Percentiles rank a stretch among this genome's conserved stretches.
Conservation (phyloP, 768 basidiomycete genomes). For the Amanita muscaria region DNA sequence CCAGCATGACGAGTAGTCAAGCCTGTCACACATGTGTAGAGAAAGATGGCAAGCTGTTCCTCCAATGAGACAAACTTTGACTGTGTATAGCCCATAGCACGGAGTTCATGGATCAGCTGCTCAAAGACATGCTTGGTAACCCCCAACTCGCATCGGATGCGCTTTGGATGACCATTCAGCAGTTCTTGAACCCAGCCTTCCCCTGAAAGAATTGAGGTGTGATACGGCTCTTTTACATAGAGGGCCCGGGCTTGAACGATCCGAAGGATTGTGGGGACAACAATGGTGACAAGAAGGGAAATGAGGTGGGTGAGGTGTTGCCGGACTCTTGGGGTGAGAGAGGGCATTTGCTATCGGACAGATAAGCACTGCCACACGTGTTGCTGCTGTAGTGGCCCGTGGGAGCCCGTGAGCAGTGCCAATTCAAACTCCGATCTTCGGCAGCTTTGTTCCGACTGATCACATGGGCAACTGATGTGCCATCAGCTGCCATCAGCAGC, state of each 20-base stretch:
- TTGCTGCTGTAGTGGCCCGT: no score
- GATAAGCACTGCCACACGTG: no score
- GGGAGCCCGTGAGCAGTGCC: background rate
- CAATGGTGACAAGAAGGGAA: background rate
- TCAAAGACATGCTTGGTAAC: conserved; percentile 17
- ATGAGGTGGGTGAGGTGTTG: background rate
- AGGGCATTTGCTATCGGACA: no score
- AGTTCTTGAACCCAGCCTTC: conserved; percentile 17
- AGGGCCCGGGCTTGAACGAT: background rate
- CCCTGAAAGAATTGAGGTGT: no score
- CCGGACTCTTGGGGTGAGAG: no score
- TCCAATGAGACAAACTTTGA: conserved; percentile 16
- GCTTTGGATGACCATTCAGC: conserved; percentile 13
- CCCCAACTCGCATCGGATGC: conserved; percentile 14
- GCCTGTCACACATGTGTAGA: conserved; percentile 14
- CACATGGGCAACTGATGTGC: no score
- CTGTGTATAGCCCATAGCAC: conserved; percentile 9
- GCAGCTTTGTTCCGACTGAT: no score
- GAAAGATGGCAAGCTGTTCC: no score
- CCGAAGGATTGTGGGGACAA: background rate
- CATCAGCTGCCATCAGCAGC: no score
- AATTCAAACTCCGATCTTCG: background rate
- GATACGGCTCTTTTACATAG: background rate
- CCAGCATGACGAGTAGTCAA: conserved; percentile 14
- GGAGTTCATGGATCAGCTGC: conserved; percentile 17